Evolutionary conservation across 2,329 filamentous ascomycete species (phyloP).

Genomic region (Cercospora sp.): DNA sequence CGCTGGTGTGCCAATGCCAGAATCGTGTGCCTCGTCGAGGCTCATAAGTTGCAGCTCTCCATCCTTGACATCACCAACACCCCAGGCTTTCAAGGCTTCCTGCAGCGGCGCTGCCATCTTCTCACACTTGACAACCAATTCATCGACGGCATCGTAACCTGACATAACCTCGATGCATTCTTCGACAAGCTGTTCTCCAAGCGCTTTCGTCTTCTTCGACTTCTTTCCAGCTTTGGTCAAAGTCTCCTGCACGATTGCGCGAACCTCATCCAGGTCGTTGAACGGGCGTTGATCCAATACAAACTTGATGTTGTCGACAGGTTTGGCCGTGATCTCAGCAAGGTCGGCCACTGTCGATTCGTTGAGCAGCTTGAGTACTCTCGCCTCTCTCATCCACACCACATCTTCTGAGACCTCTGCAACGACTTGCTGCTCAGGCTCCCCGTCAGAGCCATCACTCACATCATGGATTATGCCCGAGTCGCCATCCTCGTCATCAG

Average conservation of each 20-base stretch:
- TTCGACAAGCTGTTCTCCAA: conserved; percentile 68
- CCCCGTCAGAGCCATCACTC: conserved; percentile 23
- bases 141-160: conserved; percentile 80
- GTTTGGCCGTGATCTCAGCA: conserved; percentile 75
- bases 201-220: conserved; percentile 49
- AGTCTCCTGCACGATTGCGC: conserved; percentile 57
- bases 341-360: conserved; percentile 72
- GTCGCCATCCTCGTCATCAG: conserved; percentile 44
- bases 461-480: conserved; percentile 28
- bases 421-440: conserved; percentile 8
- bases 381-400: conserved; percentile 25
- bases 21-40: conserved; percentile 59
- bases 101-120: conserved; percentile 66
- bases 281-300: conserved; percentile 78
- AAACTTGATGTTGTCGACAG: conserved; percentile 65
- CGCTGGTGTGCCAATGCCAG: conserved; percentile 65
- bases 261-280: conserved; percentile 62
- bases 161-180: conserved; percentile 71
- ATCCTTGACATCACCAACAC: conserved; percentile 58
- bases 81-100: conserved; percentile 66
- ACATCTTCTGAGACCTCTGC: conserved; percentile 23
- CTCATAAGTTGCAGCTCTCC: conserved; percentile 63
- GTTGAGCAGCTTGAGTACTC: conserved; percentile 80
- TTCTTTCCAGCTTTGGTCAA: conserved; percentile 56
- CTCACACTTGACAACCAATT: conserved; percentile 75